These are phyloP conservation scores for Powellomyces hirtus DNA, from an alignment of 192 early-diverging fungal species.

Conservation along the genomic window DNA sequence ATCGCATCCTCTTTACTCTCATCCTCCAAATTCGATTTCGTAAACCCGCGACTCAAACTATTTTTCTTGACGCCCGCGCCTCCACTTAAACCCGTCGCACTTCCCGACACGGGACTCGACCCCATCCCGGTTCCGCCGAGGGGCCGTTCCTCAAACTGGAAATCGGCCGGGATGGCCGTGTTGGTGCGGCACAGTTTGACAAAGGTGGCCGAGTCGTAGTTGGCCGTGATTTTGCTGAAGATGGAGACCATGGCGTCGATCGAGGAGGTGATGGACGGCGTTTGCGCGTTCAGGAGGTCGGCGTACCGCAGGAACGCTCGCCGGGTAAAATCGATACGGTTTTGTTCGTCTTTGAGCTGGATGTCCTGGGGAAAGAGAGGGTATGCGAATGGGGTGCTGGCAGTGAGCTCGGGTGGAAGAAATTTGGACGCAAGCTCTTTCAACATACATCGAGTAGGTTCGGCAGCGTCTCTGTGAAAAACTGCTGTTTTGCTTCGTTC, in stretches of 20 bases:
- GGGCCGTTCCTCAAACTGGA: constrained; percentile 42
- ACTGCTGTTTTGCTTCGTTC: constrained; percentile 37
- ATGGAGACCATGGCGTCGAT: constrained; percentile 26
- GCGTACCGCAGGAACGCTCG: constrained; percentile 27
- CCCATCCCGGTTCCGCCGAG: neutral
- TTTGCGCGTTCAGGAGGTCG: constrained; percentile 19
- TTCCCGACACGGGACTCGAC: neutral
- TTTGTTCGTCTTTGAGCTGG: constrained; percentile 37
- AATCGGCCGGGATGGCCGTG: constrained; percentile 35
- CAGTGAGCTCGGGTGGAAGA: too few species aligned
- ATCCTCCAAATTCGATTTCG: constrained; percentile 17
- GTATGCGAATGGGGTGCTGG: too few species aligned
- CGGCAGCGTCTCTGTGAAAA: constrained; percentile 35
- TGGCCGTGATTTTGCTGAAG: constrained; percentile 27
- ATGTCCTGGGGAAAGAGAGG: constrained; percentile 29
- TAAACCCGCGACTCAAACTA: constrained; percentile 12
- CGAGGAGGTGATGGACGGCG: constrained; percentile 9
- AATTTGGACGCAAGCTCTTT: too few species aligned
- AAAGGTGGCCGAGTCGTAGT: constrained; percentile 31
- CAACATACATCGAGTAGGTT: constrained; percentile 34
- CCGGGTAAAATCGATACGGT: constrained; percentile 31
- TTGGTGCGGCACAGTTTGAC: constrained; percentile 30
- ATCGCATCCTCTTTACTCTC: constrained; percentile 37
- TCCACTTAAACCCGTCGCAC: neutral
- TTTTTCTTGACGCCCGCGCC: constrained; percentile 5